Percentiles rank a stretch among this genome's conserved stretches.
Evolutionary conservation across 2,329 filamentous ascomycete genomes (phyloP).

Genomic region (Pseudogymnoascus sp.): DNA sequence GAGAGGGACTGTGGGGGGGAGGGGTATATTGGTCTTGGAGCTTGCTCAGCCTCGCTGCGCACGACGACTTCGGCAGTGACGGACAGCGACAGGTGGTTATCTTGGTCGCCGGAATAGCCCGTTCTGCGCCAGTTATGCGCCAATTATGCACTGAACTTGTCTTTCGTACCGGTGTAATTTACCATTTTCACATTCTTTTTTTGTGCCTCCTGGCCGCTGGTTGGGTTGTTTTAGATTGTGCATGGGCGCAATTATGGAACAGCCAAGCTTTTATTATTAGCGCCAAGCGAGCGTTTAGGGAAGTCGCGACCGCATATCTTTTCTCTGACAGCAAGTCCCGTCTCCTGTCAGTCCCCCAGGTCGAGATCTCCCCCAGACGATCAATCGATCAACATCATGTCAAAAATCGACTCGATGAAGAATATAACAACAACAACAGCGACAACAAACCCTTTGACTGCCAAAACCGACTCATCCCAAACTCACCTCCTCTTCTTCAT

Average conservation of each 20-base stretch:
- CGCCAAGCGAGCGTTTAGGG: slow-evolving; percentile 9
- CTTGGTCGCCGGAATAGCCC: not conserved
- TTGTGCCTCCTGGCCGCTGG: not conserved
- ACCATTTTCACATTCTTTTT: no score
- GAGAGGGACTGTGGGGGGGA: not conserved
- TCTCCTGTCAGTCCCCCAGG: not conserved
- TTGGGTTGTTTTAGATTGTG: not conserved
- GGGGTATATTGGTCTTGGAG: no score
- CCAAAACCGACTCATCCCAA: not conserved
- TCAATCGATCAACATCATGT: not conserved
- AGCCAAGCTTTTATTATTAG: not conserved
- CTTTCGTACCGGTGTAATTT: not conserved
- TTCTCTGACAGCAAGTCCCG: not conserved
- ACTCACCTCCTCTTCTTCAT: not conserved
- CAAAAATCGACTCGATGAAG: not conserved
- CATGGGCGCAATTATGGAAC: not conserved
- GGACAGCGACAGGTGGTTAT: not conserved
- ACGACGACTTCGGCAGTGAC: not conserved
- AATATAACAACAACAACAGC: not conserved
- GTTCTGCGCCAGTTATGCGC: not conserved
- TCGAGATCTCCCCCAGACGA: not conserved
- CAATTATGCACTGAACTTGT: not conserved
- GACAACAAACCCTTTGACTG: not conserved
- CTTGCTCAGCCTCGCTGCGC: not conserved
- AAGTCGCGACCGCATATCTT: not conserved